Evolutionary conservation across 2,329 filamentous ascomycete genomes (phyloP).

Genomic region (Colletotrichum sp.): DNA sequence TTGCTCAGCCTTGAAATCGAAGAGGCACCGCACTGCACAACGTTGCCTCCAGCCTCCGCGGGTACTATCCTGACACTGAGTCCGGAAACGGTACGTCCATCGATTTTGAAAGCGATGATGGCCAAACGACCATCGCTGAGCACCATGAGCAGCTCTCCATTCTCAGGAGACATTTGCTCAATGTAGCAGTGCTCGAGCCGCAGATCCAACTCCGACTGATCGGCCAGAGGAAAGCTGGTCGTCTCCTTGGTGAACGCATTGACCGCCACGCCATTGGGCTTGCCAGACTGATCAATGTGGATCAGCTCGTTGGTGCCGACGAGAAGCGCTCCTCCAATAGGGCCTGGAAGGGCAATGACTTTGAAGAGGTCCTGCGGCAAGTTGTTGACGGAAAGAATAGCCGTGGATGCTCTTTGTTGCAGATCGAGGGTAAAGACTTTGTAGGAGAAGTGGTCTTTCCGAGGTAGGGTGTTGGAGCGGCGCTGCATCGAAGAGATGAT

Average conservation of each 20-base stretch:
- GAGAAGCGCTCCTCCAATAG: constrained; percentile 87
- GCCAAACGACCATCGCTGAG: constrained; percentile 77
- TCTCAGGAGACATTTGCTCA: constrained; percentile 76
- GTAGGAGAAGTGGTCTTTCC: constrained; percentile 87
- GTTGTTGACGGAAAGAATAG: constrained; percentile 83
- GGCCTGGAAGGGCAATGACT: constrained; percentile 82
- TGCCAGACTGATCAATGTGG: constrained; percentile 95
- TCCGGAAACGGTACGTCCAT: constrained; percentile 90
- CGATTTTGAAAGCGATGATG: constrained; percentile 82
- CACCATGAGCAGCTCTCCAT: constrained; percentile 84
- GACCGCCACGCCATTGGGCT: constrained; percentile 89
- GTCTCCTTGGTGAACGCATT: constrained; percentile 86
- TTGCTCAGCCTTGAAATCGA: constrained; percentile 73
- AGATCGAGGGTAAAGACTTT: constrained; percentile 95
- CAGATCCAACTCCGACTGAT: constrained; percentile 82
- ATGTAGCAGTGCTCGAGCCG: constrained; percentile 83
- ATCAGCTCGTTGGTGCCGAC: constrained; percentile 90
- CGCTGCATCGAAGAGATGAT: constrained; percentile 82
- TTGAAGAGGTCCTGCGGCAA: constrained; percentile 88
- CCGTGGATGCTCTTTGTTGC: constrained; percentile 91
- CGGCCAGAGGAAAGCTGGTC: constrained; percentile 83
- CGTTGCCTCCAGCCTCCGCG: constrained; percentile 64
- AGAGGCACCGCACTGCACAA: constrained; percentile 68
- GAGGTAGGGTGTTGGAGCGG: constrained; percentile 78
- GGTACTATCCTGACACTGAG: constrained; percentile 74